Evolutionary conservation across 352 stramenopile genomes (phyloP).

Genomic region (Pythium phragmitis): DNA sequence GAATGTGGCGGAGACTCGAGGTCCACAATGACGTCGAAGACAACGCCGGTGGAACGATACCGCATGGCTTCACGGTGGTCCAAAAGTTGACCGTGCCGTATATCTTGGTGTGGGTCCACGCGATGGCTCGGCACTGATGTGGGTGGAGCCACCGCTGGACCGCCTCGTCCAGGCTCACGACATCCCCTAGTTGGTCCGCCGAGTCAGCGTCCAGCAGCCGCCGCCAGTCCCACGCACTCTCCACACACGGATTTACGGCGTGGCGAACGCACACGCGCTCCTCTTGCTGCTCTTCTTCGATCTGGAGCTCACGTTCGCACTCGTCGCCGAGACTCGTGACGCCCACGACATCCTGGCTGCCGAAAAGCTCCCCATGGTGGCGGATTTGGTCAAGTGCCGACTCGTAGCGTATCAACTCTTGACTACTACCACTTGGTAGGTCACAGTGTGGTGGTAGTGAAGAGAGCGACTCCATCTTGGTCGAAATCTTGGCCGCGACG

Average conservation of each 20-base stretch:
- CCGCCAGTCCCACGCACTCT: conserved; percentile 26
- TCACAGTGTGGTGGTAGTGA: neutral
- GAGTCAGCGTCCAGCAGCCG: conserved; percentile 1
- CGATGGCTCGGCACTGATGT: conserved; percentile 10
- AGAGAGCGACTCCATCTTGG: conserved; percentile 1
- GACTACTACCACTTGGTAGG: neutral
- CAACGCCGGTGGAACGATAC: neutral
- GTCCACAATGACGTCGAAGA: neutral
- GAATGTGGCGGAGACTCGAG: conserved; percentile 5
- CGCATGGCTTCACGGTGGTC: conserved; percentile 1
- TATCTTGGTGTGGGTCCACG: conserved; percentile 29
- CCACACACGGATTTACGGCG: conserved; percentile 24
- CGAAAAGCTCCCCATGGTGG: conserved; percentile 15
- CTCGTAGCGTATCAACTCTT: neutral
- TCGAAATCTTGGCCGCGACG: conserved; percentile 8
- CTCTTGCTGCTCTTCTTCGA: conserved; percentile 45
- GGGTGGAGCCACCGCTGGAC: conserved; percentile 3
- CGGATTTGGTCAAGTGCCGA: conserved; percentile 8
- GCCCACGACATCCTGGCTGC: conserved; percentile 39
- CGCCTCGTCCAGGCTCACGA: conserved; percentile 14
- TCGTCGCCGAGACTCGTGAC: conserved; percentile 40
- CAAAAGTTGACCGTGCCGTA: conserved; percentile 53
- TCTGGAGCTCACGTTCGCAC: conserved; percentile 62
- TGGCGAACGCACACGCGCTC: conserved; percentile 14
- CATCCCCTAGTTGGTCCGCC: neutral